These are phyloP conservation scores for Talaromyces atroroseus DNA, from an alignment of 2,329 filamentous ascomycete species.

Conservation along the genomic window DNA sequence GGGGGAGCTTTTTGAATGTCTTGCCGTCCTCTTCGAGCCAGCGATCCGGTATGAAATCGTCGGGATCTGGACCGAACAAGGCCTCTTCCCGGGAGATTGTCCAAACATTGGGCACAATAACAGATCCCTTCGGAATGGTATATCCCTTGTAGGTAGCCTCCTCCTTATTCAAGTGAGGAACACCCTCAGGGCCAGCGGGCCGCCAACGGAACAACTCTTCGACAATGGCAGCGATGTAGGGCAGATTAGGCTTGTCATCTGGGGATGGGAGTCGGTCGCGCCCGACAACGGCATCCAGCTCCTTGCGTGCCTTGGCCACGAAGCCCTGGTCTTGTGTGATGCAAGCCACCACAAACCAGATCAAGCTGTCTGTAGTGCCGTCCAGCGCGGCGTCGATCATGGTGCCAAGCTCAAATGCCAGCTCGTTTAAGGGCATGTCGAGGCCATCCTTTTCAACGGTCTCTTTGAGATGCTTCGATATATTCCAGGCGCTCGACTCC, in stretches of 20 bases:
- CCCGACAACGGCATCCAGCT: slow-evolving; percentile 27
- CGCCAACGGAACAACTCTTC: slow-evolving; percentile 32
- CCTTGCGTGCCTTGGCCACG: slow-evolving; percentile 15
- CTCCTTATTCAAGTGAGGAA: slow-evolving; percentile 42
- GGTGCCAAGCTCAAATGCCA: slow-evolving; percentile 41
- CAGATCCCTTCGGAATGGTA: slow-evolving; percentile 45
- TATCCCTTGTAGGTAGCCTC: slow-evolving; percentile 45
- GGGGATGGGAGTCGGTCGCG: slow-evolving; percentile 23
- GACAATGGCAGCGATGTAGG: slow-evolving; percentile 26
- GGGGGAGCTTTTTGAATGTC: background rate
- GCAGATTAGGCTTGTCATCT: slow-evolving; percentile 23
- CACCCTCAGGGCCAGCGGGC: slow-evolving; percentile 36
- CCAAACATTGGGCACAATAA: slow-evolving; percentile 41
- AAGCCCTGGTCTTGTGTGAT: slow-evolving; percentile 11
- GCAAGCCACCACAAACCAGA: slow-evolving; percentile 16
- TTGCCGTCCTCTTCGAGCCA: slow-evolving; percentile 26
- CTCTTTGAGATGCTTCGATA: slow-evolving; percentile 3
- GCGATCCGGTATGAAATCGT: slow-evolving; percentile 33
- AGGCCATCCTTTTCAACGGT: slow-evolving; percentile 33
- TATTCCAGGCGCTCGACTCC: background rate
- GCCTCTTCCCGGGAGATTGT: slow-evolving; percentile 37
- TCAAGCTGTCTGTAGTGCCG: slow-evolving; percentile 29
- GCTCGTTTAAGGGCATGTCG: slow-evolving; percentile 37
- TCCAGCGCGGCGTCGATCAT: slow-evolving; percentile 47
- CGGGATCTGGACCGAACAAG: slow-evolving; percentile 31